Conservation (phyloP, 179 eudicot species). For the Silene coronaria region DNA sequence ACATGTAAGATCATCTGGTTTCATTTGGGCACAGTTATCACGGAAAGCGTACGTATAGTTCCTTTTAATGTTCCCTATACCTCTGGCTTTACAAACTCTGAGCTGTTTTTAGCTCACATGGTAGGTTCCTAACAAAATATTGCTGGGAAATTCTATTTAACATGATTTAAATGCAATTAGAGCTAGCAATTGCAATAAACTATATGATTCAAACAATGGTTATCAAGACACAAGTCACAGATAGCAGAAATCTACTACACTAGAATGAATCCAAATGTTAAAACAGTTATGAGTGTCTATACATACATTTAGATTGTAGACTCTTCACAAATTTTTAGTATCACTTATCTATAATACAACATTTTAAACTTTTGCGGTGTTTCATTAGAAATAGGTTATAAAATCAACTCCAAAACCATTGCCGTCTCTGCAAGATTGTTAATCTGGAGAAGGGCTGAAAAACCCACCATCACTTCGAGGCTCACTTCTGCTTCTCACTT, state of each 20-base stretch:
- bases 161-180: too few relatives aligned
- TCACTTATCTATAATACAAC: constrained; percentile 13
- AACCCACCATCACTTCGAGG: constrained; percentile 47
- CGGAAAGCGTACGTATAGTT: too few relatives aligned
- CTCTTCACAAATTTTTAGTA: neutral
- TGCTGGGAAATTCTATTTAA: too few relatives aligned
- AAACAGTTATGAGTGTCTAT: neutral
- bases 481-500: constrained; percentile 60
- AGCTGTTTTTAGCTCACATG: too few relatives aligned
- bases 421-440: constrained; percentile 24
- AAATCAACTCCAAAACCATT: constrained; percentile 1
- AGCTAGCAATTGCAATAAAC: too few relatives aligned
- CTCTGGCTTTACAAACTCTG: too few relatives aligned
- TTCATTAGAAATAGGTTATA: neutral
- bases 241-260: neutral
- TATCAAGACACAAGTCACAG: neutral
- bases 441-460: constrained; percentile 36
- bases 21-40: too few relatives aligned
- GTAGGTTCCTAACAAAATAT: too few relatives aligned
- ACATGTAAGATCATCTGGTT: too few relatives aligned
- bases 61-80: too few relatives aligned
- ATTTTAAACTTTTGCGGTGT: neutral
- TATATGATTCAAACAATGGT: neutral
- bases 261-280: neutral
- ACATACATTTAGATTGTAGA: neutral